Evolutionary conservation across 257 asterid genomes (phyloP), one percentile per base, ranked within the genome.

Genomic region (Nicotiana sylvestris): DNA sequence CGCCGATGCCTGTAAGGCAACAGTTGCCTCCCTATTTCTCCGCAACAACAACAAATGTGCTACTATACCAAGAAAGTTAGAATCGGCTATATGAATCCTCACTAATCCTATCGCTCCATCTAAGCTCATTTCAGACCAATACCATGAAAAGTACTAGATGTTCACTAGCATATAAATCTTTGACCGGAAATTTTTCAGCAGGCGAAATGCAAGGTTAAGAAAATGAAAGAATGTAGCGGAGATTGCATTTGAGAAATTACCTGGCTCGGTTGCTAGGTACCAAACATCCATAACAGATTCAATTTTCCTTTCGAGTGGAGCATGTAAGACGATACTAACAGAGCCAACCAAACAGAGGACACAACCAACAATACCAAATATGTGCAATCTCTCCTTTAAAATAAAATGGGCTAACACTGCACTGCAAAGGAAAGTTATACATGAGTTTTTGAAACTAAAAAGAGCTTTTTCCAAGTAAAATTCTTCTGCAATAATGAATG

Each of bases 281-380:
- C 94, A 92, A 9, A 92, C 89, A 69, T 92, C 90, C 88, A 85
- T 91, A 58, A 92, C 97, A 0, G 97, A 92, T 80, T 87, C 87
- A 7, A 92, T 89, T 35, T 86, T 80, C 85, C 39, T 85, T 89
- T 92, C 97, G 10, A 87, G 51, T 0, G 97, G 97, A 30, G 97
- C 94, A 27, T 92, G 94, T 29, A 92, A 56, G 21, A 92, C 94
- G 27, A 92, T 91, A 30, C 85, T 83, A 64, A 80, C 79, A 5
- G 97, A 92, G 8, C 97, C 94, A 55, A 91, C 93, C 90, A 92
- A 83, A 82, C 97, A 92, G 51, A 92, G 89, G 58, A 91, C 72
- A 62, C 97, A 92, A 78, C 97, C 97, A 80, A 92, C 93, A 12
- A 91, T 86, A 9, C 97, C 97, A 27, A 92, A 91, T 9, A 85